These are phyloP conservation scores for Arbutus unedo DNA, from an alignment of 148 eudicot genomes.

Conservation along the genomic window DNA sequence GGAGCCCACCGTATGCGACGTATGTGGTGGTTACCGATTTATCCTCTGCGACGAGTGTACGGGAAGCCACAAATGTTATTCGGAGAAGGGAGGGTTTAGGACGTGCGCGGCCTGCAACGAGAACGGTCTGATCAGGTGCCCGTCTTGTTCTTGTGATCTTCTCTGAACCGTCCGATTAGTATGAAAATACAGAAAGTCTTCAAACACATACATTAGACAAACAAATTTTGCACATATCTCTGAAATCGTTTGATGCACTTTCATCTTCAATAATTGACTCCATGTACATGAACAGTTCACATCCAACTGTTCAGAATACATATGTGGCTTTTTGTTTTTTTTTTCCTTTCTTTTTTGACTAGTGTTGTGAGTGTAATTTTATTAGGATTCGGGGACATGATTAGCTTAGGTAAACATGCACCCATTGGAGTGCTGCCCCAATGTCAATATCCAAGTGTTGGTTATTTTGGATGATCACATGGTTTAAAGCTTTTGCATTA, in stretches of 20 bases:
- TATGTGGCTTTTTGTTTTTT: too few species aligned
- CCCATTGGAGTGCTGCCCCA: background rate
- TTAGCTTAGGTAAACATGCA: background rate
- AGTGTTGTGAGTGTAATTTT: background rate
- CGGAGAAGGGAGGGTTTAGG: conserved; percentile 58
- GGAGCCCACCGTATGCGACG: conserved; percentile 40
- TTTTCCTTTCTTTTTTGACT: too few species aligned
- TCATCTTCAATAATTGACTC: too few species aligned
- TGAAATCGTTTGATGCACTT: too few species aligned
- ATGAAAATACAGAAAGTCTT: background rate
- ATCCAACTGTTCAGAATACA: too few species aligned
- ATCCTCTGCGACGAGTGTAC: conserved; percentile 62
- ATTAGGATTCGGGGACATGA: background rate
- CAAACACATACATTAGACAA: too few species aligned
- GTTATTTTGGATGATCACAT: conserved; percentile 3
- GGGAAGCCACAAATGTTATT: conserved; percentile 67
- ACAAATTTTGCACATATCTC: too few species aligned
- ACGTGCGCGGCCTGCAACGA: conserved; percentile 59
- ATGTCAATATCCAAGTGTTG: background rate
- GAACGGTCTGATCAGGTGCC: conserved; percentile 80
- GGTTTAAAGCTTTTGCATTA: background rate
- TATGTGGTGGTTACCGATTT: conserved; percentile 67
- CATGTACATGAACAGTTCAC: too few species aligned
- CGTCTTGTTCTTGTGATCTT: conserved; percentile 37
- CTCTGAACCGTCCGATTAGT: conserved; percentile 2